These are phyloP conservation scores for Phyllosticta citribraziliensis DNA, from an alignment of 2,329 filamentous ascomycete genomes.

Conservation along the genomic window DNA sequence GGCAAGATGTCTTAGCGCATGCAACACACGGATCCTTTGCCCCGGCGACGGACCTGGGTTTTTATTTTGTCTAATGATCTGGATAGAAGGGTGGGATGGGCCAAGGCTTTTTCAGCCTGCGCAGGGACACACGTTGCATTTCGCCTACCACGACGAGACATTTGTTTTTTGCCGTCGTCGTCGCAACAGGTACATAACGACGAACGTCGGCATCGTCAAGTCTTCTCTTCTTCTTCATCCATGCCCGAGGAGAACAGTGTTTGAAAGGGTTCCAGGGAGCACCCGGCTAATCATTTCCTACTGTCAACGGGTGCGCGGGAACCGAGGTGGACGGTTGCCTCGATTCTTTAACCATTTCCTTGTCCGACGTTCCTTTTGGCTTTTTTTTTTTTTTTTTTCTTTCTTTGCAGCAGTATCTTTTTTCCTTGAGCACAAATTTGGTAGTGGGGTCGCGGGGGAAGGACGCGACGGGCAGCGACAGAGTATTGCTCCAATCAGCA, in stretches of 20 bases:
- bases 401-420: not conserved
- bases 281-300: not conserved
- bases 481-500: not conserved
- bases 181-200: constrained; percentile 6
- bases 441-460: not conserved
- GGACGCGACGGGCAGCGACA: not conserved
- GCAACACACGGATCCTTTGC: not conserved
- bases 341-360: constrained; percentile 11
- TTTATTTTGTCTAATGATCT: constrained; percentile 8
- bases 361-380: constrained; percentile 19
- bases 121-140: constrained; percentile 8
- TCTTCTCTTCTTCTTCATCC: not conserved
- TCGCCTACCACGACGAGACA: constrained; percentile 5
- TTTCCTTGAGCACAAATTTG: not conserved
- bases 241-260: not conserved
- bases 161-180: constrained; percentile 1
- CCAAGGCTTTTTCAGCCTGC: constrained; percentile 7
- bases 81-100: constrained; percentile 10
- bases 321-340: not conserved
- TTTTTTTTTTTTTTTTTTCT: constrained; percentile 10
- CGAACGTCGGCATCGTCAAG: constrained; percentile 3
- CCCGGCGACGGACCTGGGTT: not conserved
- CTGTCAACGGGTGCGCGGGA: not conserved
- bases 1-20: not conserved
- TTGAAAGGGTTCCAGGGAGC: not conserved